Evolutionary conservation across 257 asterid genomes (phyloP), one percentile per base, ranked within the genome.

Genomic region (Sherardia arvensis): DNA sequence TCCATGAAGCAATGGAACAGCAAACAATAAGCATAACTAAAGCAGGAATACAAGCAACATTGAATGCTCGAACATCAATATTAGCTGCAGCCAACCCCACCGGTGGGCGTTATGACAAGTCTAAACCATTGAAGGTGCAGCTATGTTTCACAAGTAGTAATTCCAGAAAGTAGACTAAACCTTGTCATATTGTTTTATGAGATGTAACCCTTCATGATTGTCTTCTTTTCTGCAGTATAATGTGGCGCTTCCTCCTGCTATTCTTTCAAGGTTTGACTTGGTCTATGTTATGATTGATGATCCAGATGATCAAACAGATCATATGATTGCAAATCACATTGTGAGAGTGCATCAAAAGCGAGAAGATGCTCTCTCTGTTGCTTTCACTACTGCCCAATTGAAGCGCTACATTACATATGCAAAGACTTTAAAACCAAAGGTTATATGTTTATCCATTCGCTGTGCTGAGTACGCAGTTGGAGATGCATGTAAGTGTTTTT

Each of bases 1-100:
- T 93, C 72, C 99, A 93, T 62, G 97, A 93, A 80, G 99, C 99
- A 68, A 93, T 93, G 99, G 97, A 93, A 72, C 99, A 93, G 71
- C 99, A 93, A 77, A 93, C 99, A 1, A 93, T 93, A 84, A 93
- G 99, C 85, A 90, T 93, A 71, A 93, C 99, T 34, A 93, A 93
- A 79, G 97, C 99, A 59, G 99, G 99, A 71, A 93, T 93, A 74
- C 99, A 93, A 79, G 97, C 99, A 73, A 93, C 99, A 60, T 61
- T 93, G 71, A 93, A 93, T 83, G 99, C 99, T 36, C 82, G 99
- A 75, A 93, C 97, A 62, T 87, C 99, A 69, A 93, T 93, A 66
- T 79, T 93, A 83, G 99, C 97, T 69, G 99, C 99, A 53, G 99
- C 99, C 61, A 93, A 93, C 69, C 99, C 99, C 70, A 73, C 90